Percentiles rank a stretch among this genome's conserved stretches.
Conservation (phyloP, 2,329 filamentous ascomycete species). For the Alternaria incomplexa region DNA sequence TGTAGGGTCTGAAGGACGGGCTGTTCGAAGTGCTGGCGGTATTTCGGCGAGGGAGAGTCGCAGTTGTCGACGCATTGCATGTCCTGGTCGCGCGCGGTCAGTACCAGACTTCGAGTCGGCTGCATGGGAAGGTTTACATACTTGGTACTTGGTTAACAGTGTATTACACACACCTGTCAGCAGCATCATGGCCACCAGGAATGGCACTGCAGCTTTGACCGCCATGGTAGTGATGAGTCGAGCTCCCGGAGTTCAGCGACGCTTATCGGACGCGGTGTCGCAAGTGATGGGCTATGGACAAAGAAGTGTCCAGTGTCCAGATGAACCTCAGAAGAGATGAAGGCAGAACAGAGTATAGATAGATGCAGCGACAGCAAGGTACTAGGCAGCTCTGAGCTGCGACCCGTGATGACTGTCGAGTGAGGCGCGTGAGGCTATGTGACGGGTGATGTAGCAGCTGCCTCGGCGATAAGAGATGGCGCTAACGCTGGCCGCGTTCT, state of each 20-base stretch:
- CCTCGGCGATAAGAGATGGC: constrained; percentile 33
- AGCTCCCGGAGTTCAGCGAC: constrained; percentile 19
- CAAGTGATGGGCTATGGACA: constrained; percentile 1
- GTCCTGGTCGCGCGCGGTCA: constrained; percentile 63
- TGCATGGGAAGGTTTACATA: constrained; percentile 47
- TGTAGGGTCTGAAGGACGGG: constrained; percentile 94
- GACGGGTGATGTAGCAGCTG: constrained; percentile 18
- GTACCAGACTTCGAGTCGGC: constrained; percentile 2
- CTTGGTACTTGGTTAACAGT: constrained; percentile 94
- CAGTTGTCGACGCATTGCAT: constrained; percentile 97
- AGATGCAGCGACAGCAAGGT: constrained; percentile 10
- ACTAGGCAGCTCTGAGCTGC: constrained; percentile 31
- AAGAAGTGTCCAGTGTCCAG: constrained; percentile 14
- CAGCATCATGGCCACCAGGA: constrained; percentile 95
- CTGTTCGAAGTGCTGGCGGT: constrained; percentile 82
- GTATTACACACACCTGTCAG: constrained; percentile 97
- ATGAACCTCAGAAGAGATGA: constrained; percentile 2
- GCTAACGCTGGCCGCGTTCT: constrained; percentile 3
- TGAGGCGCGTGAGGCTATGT: constrained; percentile 40
- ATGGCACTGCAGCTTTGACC: constrained; percentile 73
- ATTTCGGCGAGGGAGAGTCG: constrained; percentile 69
- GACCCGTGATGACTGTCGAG: constrained; percentile 32
- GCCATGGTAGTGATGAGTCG: constrained; percentile 63
- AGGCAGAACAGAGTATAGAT: constrained; percentile 2
- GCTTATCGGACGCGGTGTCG: constrained; percentile 15